These are phyloP conservation scores for Pichia sp. DNA, from an alignment of 1,139 yeast genomes.

Conservation along the genomic window DNA sequence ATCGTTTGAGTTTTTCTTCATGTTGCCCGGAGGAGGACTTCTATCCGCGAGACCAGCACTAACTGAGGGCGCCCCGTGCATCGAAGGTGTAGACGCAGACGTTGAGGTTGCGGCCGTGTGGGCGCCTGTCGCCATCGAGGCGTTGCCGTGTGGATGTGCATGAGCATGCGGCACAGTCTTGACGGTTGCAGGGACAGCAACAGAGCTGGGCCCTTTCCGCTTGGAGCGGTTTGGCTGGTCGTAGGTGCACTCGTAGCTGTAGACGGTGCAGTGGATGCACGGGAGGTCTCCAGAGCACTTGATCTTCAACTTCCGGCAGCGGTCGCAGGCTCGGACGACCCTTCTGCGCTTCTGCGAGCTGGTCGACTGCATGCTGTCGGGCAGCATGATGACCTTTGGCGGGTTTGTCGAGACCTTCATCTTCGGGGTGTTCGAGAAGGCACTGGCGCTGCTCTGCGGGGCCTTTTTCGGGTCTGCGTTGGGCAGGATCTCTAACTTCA, in stretches of 20 bases:
- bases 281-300: constrained; percentile 87
- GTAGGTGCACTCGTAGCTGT: constrained; percentile 66
- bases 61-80: not conserved
- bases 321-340: constrained; percentile 82
- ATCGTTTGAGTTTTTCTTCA: not conserved
- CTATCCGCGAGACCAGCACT: not conserved
- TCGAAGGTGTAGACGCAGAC: too few species aligned
- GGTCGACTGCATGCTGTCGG: constrained; percentile 18
- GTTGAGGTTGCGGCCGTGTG: too few species aligned
- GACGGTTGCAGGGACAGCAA: not conserved
- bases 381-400: constrained; percentile 28
- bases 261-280: constrained; percentile 86
- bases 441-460: not conserved
- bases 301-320: constrained; percentile 65
- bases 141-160: too few species aligned
- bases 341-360: constrained; percentile 61
- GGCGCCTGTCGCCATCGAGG: too few species aligned
- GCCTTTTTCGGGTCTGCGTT: not conserved
- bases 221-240: constrained; percentile 41
- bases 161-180: constrained; percentile 4
- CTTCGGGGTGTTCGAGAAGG: not conserved
- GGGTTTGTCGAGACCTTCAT: constrained; percentile 15
- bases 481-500: not conserved
- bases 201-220: constrained; percentile 12
- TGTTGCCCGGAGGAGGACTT: not conserved